Evolutionary conservation across 164 flowering plant species (phyloP).

Genomic region (Stephania yunnanensis): DNA sequence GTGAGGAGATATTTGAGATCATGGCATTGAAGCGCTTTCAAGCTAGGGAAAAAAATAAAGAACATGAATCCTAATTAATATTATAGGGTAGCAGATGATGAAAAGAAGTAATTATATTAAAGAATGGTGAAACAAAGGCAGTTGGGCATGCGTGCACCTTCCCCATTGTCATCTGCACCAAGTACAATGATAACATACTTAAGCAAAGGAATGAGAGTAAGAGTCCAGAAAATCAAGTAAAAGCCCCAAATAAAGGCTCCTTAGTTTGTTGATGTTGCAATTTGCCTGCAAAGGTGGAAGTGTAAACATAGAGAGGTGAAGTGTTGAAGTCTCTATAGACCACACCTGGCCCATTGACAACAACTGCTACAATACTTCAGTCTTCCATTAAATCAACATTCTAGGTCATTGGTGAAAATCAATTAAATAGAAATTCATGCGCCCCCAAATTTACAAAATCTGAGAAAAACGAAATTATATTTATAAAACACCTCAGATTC

Average conservation of each 20-base stretch:
- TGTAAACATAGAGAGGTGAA: slow-evolving; percentile 73
- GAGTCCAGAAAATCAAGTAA: slow-evolving; percentile 75
- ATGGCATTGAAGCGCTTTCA: slow-evolving; percentile 96
- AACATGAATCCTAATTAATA: no score
- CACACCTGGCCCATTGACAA: slow-evolving; percentile 85
- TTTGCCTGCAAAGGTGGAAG: slow-evolving; percentile 45
- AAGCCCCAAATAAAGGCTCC: slow-evolving; percentile 63
- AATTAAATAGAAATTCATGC: neutral
- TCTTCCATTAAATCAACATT: slow-evolving; percentile 39
- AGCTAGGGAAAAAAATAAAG: slow-evolving; percentile 14
- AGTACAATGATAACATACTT: slow-evolving; percentile 57
- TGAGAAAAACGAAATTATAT: no score
- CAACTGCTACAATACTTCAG: slow-evolving; percentile 84
- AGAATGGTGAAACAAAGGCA: no score
- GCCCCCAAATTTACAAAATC: neutral
- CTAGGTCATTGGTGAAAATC: neutral
- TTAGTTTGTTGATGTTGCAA: slow-evolving; percentile 34
- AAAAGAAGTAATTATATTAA: no score
- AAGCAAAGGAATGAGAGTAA: slow-evolving; percentile 52
- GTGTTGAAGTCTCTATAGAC: slow-evolving; percentile 63
- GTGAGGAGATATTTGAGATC: slow-evolving; percentile 97
- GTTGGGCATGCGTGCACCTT: slow-evolving; percentile 44
- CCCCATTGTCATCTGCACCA: slow-evolving; percentile 68
- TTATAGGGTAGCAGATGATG: no score
- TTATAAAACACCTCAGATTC: no score